A percentile compares a stretch with the other conserved stretches of the same genome.
Conservation (phyloP, 139 green algal species). For the Nannochloris sp. region DNA sequence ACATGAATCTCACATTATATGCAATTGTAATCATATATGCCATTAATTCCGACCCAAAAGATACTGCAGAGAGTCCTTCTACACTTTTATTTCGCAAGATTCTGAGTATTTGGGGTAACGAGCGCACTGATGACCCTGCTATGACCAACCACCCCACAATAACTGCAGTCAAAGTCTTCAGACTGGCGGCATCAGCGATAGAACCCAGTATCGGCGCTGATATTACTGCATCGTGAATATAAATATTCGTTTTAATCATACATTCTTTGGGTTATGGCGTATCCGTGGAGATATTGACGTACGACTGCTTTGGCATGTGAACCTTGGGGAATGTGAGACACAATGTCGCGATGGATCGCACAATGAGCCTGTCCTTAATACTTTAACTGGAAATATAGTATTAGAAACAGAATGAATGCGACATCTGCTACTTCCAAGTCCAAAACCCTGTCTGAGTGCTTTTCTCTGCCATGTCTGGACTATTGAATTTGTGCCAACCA, state of each 20-base stretch:
- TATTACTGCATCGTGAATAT: neutral
- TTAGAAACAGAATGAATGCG: no score
- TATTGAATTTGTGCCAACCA: no score
- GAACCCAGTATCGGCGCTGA: neutral
- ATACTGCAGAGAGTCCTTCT: slow-evolving; percentile 49
- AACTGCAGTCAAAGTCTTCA: slow-evolving; percentile 21
- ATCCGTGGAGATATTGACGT: neutral
- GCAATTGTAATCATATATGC: slow-evolving; percentile 57
- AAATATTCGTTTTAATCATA: no score
- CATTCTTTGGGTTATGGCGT: neutral
- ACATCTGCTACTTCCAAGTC: no score
- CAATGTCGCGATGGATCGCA: no score
- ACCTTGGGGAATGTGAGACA: no score
- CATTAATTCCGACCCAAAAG: slow-evolving; percentile 51
- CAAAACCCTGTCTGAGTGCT: no score
- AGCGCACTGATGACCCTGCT: slow-evolving; percentile 49
- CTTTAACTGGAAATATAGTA: no score
- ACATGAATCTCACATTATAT: slow-evolving; percentile 51
- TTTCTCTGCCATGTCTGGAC: no score
- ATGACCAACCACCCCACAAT: slow-evolving; percentile 45
- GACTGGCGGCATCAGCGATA: neutral
- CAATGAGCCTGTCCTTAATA: no score
- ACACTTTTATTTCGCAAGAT: slow-evolving; percentile 32
- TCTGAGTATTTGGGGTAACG: slow-evolving; percentile 52
- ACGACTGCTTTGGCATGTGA: neutral